These are phyloP conservation scores for Poa annua DNA, from an alignment of 176 grass and related monocot genomes.

Conservation along the genomic window DNA sequence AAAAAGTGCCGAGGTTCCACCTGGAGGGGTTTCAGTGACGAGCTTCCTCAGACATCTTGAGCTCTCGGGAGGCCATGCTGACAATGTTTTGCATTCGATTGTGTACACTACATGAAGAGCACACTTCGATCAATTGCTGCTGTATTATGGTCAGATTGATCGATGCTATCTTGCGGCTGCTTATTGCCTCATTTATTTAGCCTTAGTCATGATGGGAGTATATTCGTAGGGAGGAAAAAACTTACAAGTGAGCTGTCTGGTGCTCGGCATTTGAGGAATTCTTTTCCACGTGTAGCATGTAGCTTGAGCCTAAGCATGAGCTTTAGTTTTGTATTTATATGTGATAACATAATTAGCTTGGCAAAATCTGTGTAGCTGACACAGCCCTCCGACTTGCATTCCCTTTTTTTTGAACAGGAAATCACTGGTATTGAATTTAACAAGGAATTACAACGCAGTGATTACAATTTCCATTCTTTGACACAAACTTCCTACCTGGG, in stretches of 20 bases:
- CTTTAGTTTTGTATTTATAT: slow-evolving; percentile 53
- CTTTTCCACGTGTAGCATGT: slow-evolving; percentile 52
- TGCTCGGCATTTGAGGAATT: slow-evolving; percentile 10
- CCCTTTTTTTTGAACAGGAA: too few species aligned
- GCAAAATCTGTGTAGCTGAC: slow-evolving; percentile 30
- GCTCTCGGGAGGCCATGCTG: slow-evolving; percentile 43
- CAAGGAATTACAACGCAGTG: too few species aligned
- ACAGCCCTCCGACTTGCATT: background rate
- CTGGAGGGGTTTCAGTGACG: background rate
- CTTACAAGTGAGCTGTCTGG: slow-evolving; percentile 31
- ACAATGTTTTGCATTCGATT: slow-evolving; percentile 60
- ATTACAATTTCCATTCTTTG: too few species aligned
- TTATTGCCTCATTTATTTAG: slow-evolving; percentile 61
- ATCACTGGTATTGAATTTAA: too few species aligned
- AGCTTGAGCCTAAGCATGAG: slow-evolving; percentile 40
- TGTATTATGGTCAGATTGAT: slow-evolving; percentile 53
- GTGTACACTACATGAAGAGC: slow-evolving; percentile 56
- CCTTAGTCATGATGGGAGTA: slow-evolving; percentile 38
- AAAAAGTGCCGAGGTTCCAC: slow-evolving; percentile 29
- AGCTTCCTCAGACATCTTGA: slow-evolving; percentile 46
- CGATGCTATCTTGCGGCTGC: slow-evolving; percentile 48
- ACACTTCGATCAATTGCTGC: background rate
- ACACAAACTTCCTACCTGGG: too few species aligned
- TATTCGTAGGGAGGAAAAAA: slow-evolving; percentile 21
- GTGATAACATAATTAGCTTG: slow-evolving; percentile 35